A percentile compares a stretch with the other conserved stretches of the same genome.
These are phyloP conservation scores for Clarireedia sp. DNA, from an alignment of 2,329 filamentous ascomycete species.

Conservation along the genomic window DNA sequence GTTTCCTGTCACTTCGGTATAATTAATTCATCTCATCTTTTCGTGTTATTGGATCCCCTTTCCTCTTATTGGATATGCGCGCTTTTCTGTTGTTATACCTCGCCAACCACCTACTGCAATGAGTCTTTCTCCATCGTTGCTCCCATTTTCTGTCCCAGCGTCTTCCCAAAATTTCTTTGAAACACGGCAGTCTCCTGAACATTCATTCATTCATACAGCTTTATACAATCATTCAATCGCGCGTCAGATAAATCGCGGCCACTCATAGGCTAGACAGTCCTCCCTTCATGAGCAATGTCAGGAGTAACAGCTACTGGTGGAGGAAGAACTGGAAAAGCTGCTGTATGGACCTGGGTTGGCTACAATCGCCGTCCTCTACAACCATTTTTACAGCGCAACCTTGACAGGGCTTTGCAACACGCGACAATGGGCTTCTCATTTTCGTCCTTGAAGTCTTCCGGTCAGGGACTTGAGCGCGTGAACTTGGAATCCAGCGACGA, in stretches of 20 bases:
- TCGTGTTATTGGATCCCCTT: too few relatives aligned
- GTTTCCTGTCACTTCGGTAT: too few relatives aligned
- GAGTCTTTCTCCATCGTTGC: background rate
- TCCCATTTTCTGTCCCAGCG: background rate
- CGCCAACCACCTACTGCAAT: background rate
- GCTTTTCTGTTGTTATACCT: background rate
- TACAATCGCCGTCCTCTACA: conserved; percentile 7
- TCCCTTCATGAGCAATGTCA: conserved; percentile 20
- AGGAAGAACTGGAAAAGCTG: conserved; percentile 13
- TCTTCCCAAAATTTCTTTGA: too few relatives aligned
- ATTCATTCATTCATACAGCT: too few relatives aligned
- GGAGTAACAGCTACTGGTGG: conserved; percentile 9
- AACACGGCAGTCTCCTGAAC: too few relatives aligned
- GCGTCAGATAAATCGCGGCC: too few relatives aligned
- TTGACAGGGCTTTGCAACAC: conserved; percentile 14
- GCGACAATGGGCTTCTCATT: conserved; percentile 19
- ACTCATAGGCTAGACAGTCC: conserved; percentile 12
- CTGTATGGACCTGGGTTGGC: conserved; percentile 7
- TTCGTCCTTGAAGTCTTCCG: conserved; percentile 12
- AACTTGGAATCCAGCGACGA: conserved; percentile 14
- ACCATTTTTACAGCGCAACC: conserved; percentile 20
- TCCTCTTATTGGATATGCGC: background rate
- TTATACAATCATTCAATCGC: too few relatives aligned
- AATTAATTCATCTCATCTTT: too few relatives aligned
- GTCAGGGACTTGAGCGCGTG: conserved; percentile 6